Conservation (phyloP, 2,329 filamentous ascomycete species). For the Aspergillus versicolor region DNA sequence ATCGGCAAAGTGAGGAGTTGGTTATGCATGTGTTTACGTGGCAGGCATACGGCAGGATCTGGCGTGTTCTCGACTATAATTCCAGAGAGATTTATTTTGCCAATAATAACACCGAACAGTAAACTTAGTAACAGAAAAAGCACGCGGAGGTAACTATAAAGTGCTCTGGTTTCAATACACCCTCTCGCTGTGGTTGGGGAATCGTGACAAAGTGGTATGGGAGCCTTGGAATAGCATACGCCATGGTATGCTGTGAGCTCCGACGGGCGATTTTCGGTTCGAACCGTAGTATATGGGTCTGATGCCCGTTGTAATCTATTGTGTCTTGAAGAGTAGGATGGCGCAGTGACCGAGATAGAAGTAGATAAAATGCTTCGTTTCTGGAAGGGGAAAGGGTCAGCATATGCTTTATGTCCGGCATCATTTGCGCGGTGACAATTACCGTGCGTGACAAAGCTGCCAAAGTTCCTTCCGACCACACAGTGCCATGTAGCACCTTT, state of each 20-base stretch:
- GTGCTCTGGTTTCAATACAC: not conserved
- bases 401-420: not conserved
- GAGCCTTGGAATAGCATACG: not conserved
- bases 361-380: conserved; percentile 99
- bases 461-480: conserved; percentile 97
- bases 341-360: conserved; percentile 99
- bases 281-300: not conserved
- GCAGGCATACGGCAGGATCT: not conserved
- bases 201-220: conserved; percentile 8
- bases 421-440: conserved; percentile 32
- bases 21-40: not conserved
- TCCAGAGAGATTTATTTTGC: conserved; percentile 5
- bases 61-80: not conserved
- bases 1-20: not conserved
- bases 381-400: conserved; percentile 49
- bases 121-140: not conserved
- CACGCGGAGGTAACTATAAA: not conserved
- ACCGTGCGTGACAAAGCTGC: conserved; percentile 98
- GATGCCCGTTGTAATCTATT: conserved; percentile 51
- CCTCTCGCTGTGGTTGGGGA: conserved; percentile 7
- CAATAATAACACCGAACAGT: conserved; percentile 10
- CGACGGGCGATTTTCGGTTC: not conserved
- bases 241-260: conserved; percentile 5
- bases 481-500: conserved; percentile 99
- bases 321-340: conserved; percentile 98